These are phyloP conservation scores for Simplicillium aogashimaense DNA, from an alignment of 2,329 filamentous ascomycete species.

Conservation along the genomic window DNA sequence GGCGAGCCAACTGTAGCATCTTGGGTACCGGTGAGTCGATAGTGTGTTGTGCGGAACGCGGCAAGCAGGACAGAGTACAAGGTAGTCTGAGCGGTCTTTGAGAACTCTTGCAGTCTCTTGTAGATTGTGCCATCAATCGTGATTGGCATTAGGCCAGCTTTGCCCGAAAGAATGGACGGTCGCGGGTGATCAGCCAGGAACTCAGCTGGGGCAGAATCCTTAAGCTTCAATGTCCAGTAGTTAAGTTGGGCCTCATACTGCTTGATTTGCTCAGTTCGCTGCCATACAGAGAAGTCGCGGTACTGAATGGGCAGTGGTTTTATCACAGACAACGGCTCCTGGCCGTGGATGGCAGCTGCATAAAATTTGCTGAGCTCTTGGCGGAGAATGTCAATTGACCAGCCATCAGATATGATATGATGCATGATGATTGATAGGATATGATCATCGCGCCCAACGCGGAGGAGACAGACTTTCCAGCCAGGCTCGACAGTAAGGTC, in stretches of 20 bases:
- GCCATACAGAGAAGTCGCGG: conserved; percentile 8
- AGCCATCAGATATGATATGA: conserved; percentile 19
- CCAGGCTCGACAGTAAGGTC: conserved; percentile 12
- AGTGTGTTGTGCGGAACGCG: conserved; percentile 7
- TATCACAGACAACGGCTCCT: conserved; percentile 6
- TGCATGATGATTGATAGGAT: conserved; percentile 17
- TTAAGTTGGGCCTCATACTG: conserved; percentile 5
- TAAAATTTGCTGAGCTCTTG: conserved; percentile 13
- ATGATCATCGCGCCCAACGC: conserved; percentile 8
- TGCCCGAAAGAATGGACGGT: not conserved
- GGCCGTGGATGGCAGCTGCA: conserved; percentile 5
- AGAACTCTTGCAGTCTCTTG: conserved; percentile 6
- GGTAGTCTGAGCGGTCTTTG: conserved; percentile 3
- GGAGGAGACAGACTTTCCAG: conserved; percentile 11
- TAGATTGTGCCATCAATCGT: conserved; percentile 2
- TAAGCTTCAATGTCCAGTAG: conserved; percentile 7
- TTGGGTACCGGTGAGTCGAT: conserved; percentile 7
- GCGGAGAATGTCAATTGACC: conserved; percentile 15
- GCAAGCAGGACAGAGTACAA: conserved; percentile 6
- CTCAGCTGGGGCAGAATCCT: not conserved
- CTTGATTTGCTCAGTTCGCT: not conserved
- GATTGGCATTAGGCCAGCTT: not conserved
- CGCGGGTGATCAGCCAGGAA: conserved; percentile 2
- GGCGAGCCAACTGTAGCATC: conserved; percentile 8
- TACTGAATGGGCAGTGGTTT: conserved; percentile 4